Conservation (phyloP, 495 filamentous ascomycete species). For the Aspergillus incahuasiensis region DNA sequence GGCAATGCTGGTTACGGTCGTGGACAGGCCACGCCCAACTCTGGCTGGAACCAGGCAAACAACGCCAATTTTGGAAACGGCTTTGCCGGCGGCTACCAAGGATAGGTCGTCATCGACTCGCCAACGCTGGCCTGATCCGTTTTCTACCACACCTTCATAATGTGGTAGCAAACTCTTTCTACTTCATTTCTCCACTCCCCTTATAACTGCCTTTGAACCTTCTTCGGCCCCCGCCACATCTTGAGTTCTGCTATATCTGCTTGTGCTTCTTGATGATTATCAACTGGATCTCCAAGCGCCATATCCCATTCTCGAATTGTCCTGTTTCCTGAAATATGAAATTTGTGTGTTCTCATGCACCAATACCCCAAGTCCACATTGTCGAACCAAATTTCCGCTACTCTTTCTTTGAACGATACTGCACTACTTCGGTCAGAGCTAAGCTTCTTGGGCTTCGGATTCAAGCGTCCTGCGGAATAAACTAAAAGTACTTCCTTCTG, state of each 20-base stretch:
- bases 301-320: constrained; percentile 35
- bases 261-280: constrained; percentile 27
- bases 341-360: constrained; percentile 45
- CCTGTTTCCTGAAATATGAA: constrained; percentile 39
- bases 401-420: constrained; percentile 31
- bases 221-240: constrained; percentile 8
- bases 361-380: constrained; percentile 47
- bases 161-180: constrained; percentile 5
- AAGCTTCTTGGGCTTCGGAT: constrained; percentile 35
- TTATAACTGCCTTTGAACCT: constrained; percentile 10
- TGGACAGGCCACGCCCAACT: constrained; percentile 67
- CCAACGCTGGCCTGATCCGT: constrained; percentile 4
- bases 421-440: constrained; percentile 28
- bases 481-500: constrained; percentile 36
- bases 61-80: constrained; percentile 48
- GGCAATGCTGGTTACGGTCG: constrained; percentile 77
- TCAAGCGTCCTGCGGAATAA: constrained; percentile 36
- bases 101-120: constrained; percentile 26
- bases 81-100: constrained; percentile 49
- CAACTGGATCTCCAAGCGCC: constrained; percentile 43
- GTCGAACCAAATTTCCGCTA: constrained; percentile 33
- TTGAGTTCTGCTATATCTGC: constrained; percentile 7
- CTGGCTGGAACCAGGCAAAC: constrained; percentile 66
- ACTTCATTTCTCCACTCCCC: constrained; percentile 12
- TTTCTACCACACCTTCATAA: background rate